These are phyloP conservation scores for Pholiota microspora DNA, from an alignment of 768 basidiomycete species.

Conservation along the genomic window DNA sequence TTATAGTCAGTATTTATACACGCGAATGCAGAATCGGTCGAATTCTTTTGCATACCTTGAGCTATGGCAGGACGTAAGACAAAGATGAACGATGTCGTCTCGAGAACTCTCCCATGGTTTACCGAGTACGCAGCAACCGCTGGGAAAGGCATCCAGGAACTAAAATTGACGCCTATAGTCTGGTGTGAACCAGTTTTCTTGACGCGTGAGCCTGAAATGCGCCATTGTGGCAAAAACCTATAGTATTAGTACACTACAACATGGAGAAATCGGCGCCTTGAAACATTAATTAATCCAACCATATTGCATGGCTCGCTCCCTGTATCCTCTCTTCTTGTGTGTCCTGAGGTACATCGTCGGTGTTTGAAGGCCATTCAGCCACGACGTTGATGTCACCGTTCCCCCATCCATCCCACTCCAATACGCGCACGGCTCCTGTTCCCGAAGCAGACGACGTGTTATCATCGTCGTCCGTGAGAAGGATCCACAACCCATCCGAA, in stretches of 20 bases:
- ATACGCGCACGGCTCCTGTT: constrained; percentile 38
- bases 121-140: not conserved
- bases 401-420: constrained; percentile 50
- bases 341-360: constrained; percentile 15
- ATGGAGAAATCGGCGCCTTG: no score
- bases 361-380: constrained; percentile 37
- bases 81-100: not conserved
- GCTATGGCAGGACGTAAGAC: not conserved
- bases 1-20: not conserved
- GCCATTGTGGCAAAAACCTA: no score
- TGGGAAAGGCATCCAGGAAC: no score
- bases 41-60: not conserved
- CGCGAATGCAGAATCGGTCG: not conserved
- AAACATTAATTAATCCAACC: constrained; percentile 40
- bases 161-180: not conserved
- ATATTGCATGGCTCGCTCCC: constrained; percentile 52
- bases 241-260: not conserved
- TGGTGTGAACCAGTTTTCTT: not conserved
- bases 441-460: constrained; percentile 22
- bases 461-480: constrained; percentile 50
- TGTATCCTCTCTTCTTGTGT: constrained; percentile 26
- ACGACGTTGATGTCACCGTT: constrained; percentile 37
- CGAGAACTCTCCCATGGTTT: not conserved
- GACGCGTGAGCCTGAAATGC: no score
- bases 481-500: constrained; percentile 39